Percentiles rank a stretch among this genome's conserved stretches.
Evolutionary conservation across 148 eudicot genomes (phyloP).

Genomic region (Silene uniflora): DNA sequence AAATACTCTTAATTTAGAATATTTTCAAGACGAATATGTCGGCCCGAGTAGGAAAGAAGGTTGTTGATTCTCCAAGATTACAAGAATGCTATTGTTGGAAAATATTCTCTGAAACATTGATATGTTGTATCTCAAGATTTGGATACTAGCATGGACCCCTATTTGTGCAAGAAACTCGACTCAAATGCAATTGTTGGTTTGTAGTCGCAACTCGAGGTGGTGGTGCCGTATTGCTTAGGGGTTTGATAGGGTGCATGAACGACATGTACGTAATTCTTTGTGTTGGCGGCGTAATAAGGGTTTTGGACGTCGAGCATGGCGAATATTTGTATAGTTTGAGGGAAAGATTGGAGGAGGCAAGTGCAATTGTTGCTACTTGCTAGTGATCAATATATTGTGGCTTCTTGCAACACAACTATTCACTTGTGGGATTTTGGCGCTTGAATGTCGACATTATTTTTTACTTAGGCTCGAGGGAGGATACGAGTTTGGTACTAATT

Average conservation of each 20-base stretch:
- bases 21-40: too few species aligned
- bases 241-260: constrained; percentile 60
- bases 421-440: constrained; percentile 92
- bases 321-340: constrained; percentile 43
- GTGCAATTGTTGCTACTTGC: constrained; percentile 45
- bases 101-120: too few species aligned
- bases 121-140: too few species aligned
- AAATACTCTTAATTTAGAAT: too few species aligned
- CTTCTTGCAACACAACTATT: constrained; percentile 37
- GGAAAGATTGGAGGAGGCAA: constrained; percentile 55
- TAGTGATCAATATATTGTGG: constrained; percentile 60
- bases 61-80: too few species aligned
- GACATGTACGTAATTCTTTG: constrained; percentile 51
- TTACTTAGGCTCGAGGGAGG: neutral
- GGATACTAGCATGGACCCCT: too few species aligned
- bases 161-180: too few species aligned
- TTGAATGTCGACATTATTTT: neutral
- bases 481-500: neutral
- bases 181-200: too few species aligned
- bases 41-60: too few species aligned
- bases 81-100: too few species aligned
- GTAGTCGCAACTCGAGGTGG: constrained; percentile 29
- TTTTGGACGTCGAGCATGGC: constrained; percentile 60
- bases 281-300: constrained; percentile 47
- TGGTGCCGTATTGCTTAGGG: constrained; percentile 28